Evolutionary conservation across 305 asterid genomes (phyloP).

Genomic region (Rubia tinctorum): DNA sequence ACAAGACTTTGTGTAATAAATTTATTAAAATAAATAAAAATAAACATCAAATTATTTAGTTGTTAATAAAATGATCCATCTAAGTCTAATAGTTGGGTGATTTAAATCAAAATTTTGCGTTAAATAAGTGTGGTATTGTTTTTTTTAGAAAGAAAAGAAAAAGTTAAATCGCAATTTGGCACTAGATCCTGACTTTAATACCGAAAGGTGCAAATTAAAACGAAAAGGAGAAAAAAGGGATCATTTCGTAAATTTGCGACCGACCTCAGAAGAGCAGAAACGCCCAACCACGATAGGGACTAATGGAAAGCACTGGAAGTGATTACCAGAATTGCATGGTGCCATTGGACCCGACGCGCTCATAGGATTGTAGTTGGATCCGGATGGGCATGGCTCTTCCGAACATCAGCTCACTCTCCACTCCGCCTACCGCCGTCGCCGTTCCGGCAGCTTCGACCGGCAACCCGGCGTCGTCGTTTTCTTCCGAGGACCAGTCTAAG

Average conservation of each 20-base stretch:
- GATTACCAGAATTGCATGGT: constrained; percentile 4
- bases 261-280: constrained; percentile 2
- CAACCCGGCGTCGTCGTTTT: constrained; percentile 31
- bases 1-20: no score
- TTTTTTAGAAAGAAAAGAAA: no score
- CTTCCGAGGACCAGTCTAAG: constrained; percentile 60
- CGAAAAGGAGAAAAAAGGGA: neutral
- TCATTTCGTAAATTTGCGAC: neutral
- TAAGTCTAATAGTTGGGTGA: no score
- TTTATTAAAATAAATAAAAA: no score
- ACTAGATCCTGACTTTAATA: neutral
- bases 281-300: neutral
- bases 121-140: no score
- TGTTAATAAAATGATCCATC: no score
- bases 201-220: neutral
- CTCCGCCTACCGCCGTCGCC: constrained; percentile 32
- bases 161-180: neutral
- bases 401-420: constrained; percentile 50
- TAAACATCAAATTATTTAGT: no score
- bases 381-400: constrained; percentile 67
- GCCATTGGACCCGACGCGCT: constrained; percentile 36
- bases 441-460: constrained; percentile 22
- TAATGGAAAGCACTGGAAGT: neutral
- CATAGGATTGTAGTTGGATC: constrained; percentile 46
- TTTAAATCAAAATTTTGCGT: no score